Evolutionary conservation across 257 asterid species (phyloP).

Genomic region (Rehmannia glutinosa): DNA sequence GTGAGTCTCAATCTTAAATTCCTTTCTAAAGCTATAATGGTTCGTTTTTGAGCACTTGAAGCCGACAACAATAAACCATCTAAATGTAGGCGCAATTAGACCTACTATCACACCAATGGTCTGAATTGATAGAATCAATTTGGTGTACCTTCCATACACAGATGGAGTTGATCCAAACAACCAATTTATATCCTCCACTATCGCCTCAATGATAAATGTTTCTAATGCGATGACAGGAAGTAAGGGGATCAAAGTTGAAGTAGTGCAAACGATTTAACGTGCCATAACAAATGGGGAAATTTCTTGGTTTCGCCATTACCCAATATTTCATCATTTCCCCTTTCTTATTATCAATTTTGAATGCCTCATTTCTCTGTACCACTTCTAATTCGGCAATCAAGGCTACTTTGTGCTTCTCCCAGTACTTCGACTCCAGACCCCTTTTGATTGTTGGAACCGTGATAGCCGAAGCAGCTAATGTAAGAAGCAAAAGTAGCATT

Average conservation of each 20-base stretch:
- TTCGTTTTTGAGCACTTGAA: not conserved
- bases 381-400: slow-evolving; percentile 8
- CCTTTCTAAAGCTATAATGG: not conserved
- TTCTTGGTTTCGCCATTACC: slow-evolving; percentile 38
- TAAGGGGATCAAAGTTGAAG: slow-evolving; percentile 8
- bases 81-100: slow-evolving; percentile 15
- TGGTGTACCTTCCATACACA: not conserved
- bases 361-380: slow-evolving; percentile 13
- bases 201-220: not conserved
- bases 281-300: slow-evolving; percentile 50
- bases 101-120: slow-evolving; percentile 17
- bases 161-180: not conserved
- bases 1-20: not conserved
- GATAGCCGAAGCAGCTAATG: slow-evolving; percentile 22
- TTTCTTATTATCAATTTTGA: slow-evolving; percentile 10
- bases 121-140: slow-evolving; percentile 13
- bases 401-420: slow-evolving; percentile 27
- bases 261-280: slow-evolving; percentile 25
- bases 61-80: slow-evolving; percentile 14
- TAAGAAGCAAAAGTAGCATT: slow-evolving; percentile 24
- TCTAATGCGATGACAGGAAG: not conserved
- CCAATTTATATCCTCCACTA: not conserved
- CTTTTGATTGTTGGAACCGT: slow-evolving; percentile 26
- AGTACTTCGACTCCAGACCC: slow-evolving; percentile 25
- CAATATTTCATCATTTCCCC: slow-evolving; percentile 19